A percentile compares a stretch with the other conserved stretches of the same genome.
phyloP scores from a whole-genome alignment of 192 early-diverging fungal species.

The Phlyctochytrium bullatum region DNA sequence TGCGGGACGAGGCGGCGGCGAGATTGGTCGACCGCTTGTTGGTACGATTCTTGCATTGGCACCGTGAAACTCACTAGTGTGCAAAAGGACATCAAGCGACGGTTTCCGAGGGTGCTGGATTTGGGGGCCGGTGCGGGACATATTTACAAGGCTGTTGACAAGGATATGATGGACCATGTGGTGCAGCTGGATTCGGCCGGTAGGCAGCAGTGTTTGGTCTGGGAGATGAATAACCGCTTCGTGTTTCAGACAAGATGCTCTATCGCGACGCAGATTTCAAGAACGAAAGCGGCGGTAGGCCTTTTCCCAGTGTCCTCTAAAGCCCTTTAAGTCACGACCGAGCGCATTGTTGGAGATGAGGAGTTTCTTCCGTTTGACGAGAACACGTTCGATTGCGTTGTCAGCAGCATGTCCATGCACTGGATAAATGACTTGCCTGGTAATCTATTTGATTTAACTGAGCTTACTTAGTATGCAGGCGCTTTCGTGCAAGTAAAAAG shows the following conservation, averaged over 20 bases:
- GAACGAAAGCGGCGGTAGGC: conserved; percentile 24
- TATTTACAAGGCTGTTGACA: conserved; percentile 76
- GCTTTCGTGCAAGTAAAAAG: conserved; percentile 80
- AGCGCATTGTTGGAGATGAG: conserved; percentile 81
- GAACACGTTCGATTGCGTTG: conserved; percentile 82
- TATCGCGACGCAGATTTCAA: conserved; percentile 50
- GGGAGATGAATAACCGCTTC: conserved; percentile 10
- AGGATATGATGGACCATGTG: conserved; percentile 77
- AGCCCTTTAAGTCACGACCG: conserved; percentile 57
- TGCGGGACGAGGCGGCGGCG: conserved; percentile 87
- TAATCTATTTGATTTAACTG: conserved; percentile 3
- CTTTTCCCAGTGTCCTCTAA: background rate
- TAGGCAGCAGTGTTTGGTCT: conserved; percentile 20
- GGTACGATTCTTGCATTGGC: conserved; percentile 34
- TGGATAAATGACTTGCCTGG: conserved; percentile 97
- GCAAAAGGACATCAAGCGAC: conserved; percentile 83
- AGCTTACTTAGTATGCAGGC: conserved; percentile 21
- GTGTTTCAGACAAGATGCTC: conserved; percentile 41
- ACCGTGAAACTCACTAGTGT: background rate
- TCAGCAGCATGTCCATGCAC: conserved; percentile 83
- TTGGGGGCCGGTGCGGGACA: conserved; percentile 86
- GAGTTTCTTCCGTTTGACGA: conserved; percentile 77
- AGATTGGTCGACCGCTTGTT: conserved; percentile 83
- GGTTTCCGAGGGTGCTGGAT: conserved; percentile 83
- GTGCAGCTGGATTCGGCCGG: conserved; percentile 86